Conservation (phyloP, 2,329 filamentous ascomycete species). For the Amauroascus niger region DNA sequence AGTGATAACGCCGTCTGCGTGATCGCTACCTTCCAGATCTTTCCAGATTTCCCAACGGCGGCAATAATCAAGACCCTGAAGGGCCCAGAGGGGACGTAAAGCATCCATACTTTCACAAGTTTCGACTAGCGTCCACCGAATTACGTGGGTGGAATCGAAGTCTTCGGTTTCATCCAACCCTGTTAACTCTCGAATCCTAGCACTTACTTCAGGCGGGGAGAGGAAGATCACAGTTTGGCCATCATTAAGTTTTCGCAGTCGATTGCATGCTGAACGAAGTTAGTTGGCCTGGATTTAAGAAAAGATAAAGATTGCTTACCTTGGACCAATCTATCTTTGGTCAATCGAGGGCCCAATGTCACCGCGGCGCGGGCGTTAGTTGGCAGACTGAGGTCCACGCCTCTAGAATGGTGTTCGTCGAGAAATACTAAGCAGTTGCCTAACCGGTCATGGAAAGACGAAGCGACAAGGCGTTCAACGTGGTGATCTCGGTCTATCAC, state of each 20-base stretch:
- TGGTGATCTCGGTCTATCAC: slow-evolving; percentile 25
- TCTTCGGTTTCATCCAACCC: slow-evolving; percentile 4
- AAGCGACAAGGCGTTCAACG: slow-evolving; percentile 31
- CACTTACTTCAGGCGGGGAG: slow-evolving; percentile 48
- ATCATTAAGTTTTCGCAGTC: slow-evolving; percentile 57
- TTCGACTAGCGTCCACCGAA: slow-evolving; percentile 50
- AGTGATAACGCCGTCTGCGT: neutral
- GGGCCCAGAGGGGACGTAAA: slow-evolving; percentile 49
- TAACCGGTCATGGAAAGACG: slow-evolving; percentile 45
- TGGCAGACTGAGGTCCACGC: slow-evolving; percentile 58
- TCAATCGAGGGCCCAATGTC: slow-evolving; percentile 54
- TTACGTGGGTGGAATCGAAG: slow-evolving; percentile 45
- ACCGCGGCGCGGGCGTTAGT: slow-evolving; percentile 52
- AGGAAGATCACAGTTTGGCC: slow-evolving; percentile 56
- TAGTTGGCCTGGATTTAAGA: neutral
- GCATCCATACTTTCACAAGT: slow-evolving; percentile 43
- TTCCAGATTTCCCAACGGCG: slow-evolving; percentile 40
- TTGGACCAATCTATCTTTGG: slow-evolving; percentile 61
- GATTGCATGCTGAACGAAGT: slow-evolving; percentile 49
- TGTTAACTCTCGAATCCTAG: slow-evolving; percentile 37
- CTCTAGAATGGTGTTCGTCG: slow-evolving; percentile 60
- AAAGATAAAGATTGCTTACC: slow-evolving; percentile 38
- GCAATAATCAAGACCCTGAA: slow-evolving; percentile 39
- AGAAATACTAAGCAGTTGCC: slow-evolving; percentile 57
- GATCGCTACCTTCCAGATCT: slow-evolving; percentile 10